Conservation (phyloP, 116 monocot genomes). For the Iris pallida region DNA sequence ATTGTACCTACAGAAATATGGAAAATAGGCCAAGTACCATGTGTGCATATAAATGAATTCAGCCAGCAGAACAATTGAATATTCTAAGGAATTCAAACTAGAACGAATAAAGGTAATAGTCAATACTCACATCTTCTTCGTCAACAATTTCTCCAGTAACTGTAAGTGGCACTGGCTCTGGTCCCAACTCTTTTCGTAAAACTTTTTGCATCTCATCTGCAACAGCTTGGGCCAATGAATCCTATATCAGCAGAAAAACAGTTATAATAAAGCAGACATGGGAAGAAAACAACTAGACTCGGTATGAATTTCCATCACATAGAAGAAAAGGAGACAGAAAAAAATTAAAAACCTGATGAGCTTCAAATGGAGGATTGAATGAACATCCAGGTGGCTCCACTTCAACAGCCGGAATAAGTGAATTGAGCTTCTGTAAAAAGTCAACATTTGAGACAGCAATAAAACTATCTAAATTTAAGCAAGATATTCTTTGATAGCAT, state of each 20-base stretch:
- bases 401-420: slow-evolving; percentile 87
- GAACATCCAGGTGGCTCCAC: slow-evolving; percentile 83
- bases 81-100: not conserved
- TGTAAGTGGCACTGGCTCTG: slow-evolving; percentile 62
- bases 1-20: too few relatives aligned
- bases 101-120: not conserved
- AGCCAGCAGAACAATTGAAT: not conserved
- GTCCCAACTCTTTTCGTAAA: slow-evolving; percentile 63
- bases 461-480: too few relatives aligned
- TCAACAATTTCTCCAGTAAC: slow-evolving; percentile 52
- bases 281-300: not conserved
- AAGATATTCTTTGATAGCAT: too few relatives aligned
- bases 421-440: slow-evolving; percentile 27
- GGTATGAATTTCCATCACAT: too few relatives aligned
- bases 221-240: slow-evolving; percentile 91
- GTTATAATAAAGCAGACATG: not conserved
- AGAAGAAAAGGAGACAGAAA: not conserved
- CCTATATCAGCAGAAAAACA: slow-evolving; percentile 31
- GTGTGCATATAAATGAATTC: too few relatives aligned
- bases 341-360: slow-evolving; percentile 67
- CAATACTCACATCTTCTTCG: slow-evolving; percentile 70
- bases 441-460: not conserved
- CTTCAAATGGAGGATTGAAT: slow-evolving; percentile 90
- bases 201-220: slow-evolving; percentile 87
- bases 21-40: too few relatives aligned